Base-by-base conservation (phyloP, 1,284 basidiomycete genomes). In the Heliocybe sulcata region DNA sequence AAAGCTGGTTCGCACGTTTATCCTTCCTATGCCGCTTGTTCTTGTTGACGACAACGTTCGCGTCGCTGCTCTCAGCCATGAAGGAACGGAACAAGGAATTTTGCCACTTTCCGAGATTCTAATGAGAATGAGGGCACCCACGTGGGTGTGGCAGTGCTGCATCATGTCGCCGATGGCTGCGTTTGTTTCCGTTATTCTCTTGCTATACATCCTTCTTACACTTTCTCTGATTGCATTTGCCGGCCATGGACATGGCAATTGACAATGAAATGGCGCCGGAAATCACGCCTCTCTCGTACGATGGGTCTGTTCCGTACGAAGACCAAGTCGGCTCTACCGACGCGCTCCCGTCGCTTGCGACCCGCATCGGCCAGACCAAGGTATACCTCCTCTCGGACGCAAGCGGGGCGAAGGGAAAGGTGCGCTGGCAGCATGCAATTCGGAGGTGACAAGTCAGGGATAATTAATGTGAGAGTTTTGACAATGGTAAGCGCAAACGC, bases 1-100 rank as follows among this genome's bases (percentile, higher is more conserved):
- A 52, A 20, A 48, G 14, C 27, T 35, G 25, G 29, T 31, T 12
- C 83, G 61, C 67, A 94, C 92, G 93, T 73, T 96, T 96, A 12
- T 95, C 92, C 69, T 95, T 95, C 61, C 93, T 80, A 69, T 92
- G 87, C 50, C 82, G 76, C 74, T 93, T 94, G 74, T 93, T 93
- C 71, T 94, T 94, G 72, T 79, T 90, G 45, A 82, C 77, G 12
- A 68, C 66, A 50, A 73, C 69, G 54, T 74, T 73, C 31, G 38
- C 16, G 38, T 20, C 19, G 16, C 38, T 42, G 38, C 38, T 42
- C 48, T 60, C 60, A 27, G 74, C 74, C 27, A n/a, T 20, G 49
- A 26, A 53, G 25, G 35, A 45, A 51, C 42, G 22, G 26, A 29
- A 33, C 22, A 25, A 49, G 47, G 27, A 49, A 49, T 20, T 49